A percentile compares a stretch with the other conserved stretches of the same genome.
phyloP scores from a whole-genome alignment of 352 stramenopile genomes.

The Pythium coloratum region DNA sequence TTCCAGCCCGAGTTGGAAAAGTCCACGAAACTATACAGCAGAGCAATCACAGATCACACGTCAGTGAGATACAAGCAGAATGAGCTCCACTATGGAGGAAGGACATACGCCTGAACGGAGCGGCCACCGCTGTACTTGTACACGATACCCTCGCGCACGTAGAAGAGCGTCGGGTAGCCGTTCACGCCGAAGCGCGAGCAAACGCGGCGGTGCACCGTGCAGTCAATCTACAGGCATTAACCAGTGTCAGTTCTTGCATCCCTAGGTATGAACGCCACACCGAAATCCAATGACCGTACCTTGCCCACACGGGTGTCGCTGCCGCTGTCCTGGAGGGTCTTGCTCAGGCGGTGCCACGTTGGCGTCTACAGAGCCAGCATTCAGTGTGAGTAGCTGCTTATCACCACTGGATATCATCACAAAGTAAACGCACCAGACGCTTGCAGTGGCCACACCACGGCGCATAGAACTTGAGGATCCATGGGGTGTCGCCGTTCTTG shows the following conservation, averaged over 20 bases:
- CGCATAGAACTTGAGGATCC: constrained; percentile 92
- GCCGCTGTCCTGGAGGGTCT: constrained; percentile 57
- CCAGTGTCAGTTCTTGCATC: not conserved
- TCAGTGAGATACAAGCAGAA: too few relatives aligned
- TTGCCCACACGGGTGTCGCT: constrained; percentile 64
- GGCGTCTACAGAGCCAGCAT: constrained; percentile 24
- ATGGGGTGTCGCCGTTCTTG: constrained; percentile 57
- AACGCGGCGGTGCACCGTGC: constrained; percentile 76
- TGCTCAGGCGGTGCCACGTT: constrained; percentile 80
- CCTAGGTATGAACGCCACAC: not conserved
- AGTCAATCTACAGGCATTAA: constrained; percentile 36
- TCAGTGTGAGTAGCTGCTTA: not conserved
- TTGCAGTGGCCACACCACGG: constrained; percentile 96
- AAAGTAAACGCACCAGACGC: constrained; percentile 48
- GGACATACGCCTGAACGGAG: constrained; percentile 58
- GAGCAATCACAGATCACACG: not conserved
- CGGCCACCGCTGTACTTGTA: constrained; percentile 80
- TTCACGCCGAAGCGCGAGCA: constrained; percentile 84
- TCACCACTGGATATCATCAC: not conserved
- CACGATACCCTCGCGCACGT: constrained; percentile 67
- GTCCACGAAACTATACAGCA: constrained; percentile 27
- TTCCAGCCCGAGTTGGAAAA: constrained; percentile 31
- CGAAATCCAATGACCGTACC: constrained; percentile 23
- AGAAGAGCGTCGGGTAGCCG: constrained; percentile 79
- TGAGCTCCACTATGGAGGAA: not conserved